Base-by-base conservation (phyloP, 768 basidiomycete species). In the Hericium alpestre region DNA sequence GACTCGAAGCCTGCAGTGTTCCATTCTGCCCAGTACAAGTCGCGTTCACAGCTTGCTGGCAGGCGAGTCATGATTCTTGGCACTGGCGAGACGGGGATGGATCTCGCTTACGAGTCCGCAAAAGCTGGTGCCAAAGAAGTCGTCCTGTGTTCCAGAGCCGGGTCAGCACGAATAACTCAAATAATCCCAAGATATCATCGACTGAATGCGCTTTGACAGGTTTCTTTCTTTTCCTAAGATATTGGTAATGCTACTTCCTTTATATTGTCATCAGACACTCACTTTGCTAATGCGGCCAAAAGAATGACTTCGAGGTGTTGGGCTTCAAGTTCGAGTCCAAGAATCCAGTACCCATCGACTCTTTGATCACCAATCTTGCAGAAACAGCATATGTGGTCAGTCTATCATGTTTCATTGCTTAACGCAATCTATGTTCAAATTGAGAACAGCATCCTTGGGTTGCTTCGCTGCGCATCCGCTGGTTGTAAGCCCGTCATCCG, bases 11-110 rank as follows among this genome's bases (percentile, higher is more conserved):
- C 71, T 8, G 59, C 56, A 20, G 70, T 71, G 1, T 72, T 78
- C 54, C 82, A 84, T 64, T 83, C 81, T 2, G 66, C 68, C 4
- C 63, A 74, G 38, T 83, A 83, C 70, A 82, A 82, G 61, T 62
- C 65, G 5, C 73, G 76, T 13, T 61, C 66, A 0, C 76, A 81
- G 59, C 68, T 83, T 10, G 48, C 58, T 13, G 75, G 73, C 23
- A 73, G 75, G 60, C 70, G 72, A 22, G 75, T 84, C 20, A 70
- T 83, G 69, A 73, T 84, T 22, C 70, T 83, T 16, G 82, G 82
- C 0, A 78, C 76, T 10, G 82, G 82, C 2, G 82, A 84, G 65
- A 84, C 82, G 5, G 81, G 80, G 2, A 79, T 81, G 78, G 82
- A 84, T 60, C 65, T 84, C 16, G 79, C 74, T 32, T 76, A 76